Base-by-base conservation (phyloP, 306 rosid genomes). In the Herpetospermum pedunculosum region DNA sequence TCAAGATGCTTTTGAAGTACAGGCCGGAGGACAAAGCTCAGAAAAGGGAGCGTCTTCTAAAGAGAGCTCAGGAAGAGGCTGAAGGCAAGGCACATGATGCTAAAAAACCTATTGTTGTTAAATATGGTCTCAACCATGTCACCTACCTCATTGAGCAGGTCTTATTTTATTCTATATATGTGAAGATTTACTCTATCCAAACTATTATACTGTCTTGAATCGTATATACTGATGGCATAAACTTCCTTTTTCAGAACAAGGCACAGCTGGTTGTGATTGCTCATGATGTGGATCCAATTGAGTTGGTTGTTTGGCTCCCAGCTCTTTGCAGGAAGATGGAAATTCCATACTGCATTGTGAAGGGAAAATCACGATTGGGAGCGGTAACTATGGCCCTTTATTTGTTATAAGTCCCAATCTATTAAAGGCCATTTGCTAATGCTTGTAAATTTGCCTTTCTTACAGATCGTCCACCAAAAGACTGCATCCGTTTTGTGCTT, bases 141-240 rank as follows among this genome's bases (percentile, higher is more conserved):
- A 89, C 96, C 62, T 89, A 83, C 84, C 92, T 89, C 40, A 91
- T 91, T 11, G 96, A 89, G 85, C 91, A 87, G 92, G 96, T 82
- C 8, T 50, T 21, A 3, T 62, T 55, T 37, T 38, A 25, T 26
- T 48, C 5, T 14, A 18, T 29, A 1, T 4, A 7, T 15, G 2
- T 44, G 6, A 6, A 43, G 21, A 15, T 50, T 10, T 10, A 5
- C 26, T 15, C 7, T 40, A 53, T 67, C 65, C 32, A 28, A 28
- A 14, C 4, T 5, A 1, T 0, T 16, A 5, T 13, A 4, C 15
- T 53, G 8, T 21, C 64, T 34, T 3, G 6, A 18, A 23, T 21
- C 35, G 15, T 3, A 8, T 59, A 8, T 41, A 16, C 50, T 2
- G 23, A 9, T 16, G 2, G 6, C 25, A 62, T 21, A 12, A 14